Base-by-base conservation (phyloP, 78 protist genomes). In the slime mould (Dictyostelium discoideum) region DNA sequence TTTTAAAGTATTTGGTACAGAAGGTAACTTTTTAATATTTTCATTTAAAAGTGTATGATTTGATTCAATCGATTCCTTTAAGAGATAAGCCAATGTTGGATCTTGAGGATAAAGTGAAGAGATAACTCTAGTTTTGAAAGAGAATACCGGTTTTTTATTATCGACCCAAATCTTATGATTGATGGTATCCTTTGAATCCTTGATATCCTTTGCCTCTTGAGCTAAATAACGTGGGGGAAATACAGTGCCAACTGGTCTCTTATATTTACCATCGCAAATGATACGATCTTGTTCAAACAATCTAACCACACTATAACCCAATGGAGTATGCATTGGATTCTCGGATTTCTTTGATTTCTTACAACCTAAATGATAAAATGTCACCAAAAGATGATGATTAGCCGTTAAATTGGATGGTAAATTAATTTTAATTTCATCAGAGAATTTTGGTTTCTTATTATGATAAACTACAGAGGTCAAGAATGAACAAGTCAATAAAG, bases 341-440 rank as follows among this genome's bases (percentile, higher is more conserved):
- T 92, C 96, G 3, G 46, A 20, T 82, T 92, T 92, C 37, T 92
- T 92, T 11, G 87, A 63, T 85, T 85, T 82, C 26, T 84, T 22
- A 46, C 96, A 93, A 13, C 92, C 93, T 20, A 93, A 69, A 63
- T 93, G 96, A 29, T 93, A 93, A 20, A 93, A 93, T 2, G 93
- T 86, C 0, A 85, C 80, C 16, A 93, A 24, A 26, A 93, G 69
- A 82, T 93, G 96, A 50, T 93, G 96, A 42, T 85, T 79, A 8
- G 80, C 84, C 5, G 84, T 86, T 6, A 93, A 24, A 32, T 86
- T 57, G 13, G 96, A 14, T 8, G 96, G 96, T 5, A 93, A 11
- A 65, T 85, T 87, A 37, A 93, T 86, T 44, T 93, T 93, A 24
- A 93, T 78, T 48, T 86, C 96, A 44, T 93, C 92, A 16, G 69